Evolutionary conservation across 2,329 filamentous ascomycete species (phyloP), one percentile per base, ranked within the genome.

Genomic region (Chaetomium globosum): DNA sequence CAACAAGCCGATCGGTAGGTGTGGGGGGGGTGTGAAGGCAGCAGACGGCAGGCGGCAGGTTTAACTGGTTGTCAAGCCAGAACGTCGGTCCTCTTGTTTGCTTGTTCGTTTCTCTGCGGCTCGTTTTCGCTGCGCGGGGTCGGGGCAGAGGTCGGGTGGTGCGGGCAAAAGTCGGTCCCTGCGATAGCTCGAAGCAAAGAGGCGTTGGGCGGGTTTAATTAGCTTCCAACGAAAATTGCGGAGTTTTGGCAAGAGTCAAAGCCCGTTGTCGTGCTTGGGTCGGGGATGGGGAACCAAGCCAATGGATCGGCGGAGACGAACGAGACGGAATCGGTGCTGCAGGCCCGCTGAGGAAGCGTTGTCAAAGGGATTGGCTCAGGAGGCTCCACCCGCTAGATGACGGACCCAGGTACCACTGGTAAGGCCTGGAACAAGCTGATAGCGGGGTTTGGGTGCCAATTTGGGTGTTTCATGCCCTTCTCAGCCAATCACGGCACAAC

Each of bases 241-340:
- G 60, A 64, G 57, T 54, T 62, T 58, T 59, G 55, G 63, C 60
- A 58, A 58, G 49, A 48, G 60, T 52, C 54, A 33, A 68, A 48
- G 66, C 63, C 58, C 59, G 63, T 62, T 63, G 67, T 68, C 63
- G 65, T 65, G 65, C 66, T 70, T 66, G 55, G 65, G 66, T 65
- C 48, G 39, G 49, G 62, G 55, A 62, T 36, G 52, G 49, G 43
- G 59, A 54, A 46, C 48, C 61, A 65, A 59, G 23, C 64, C 62
- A 67, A 69, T 67, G 64, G 64, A 59, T 60, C 63, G 30, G 43
- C 28, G 36, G 62, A 39, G 52, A 62, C n/a, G 54, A 64, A 63
- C 39, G 30, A 60, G 59, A 55, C 64, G 55, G 59, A 55, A 51
- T 59, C 49, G 59, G 52, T 39, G 62, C 58, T 46, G 49, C 49